Evolutionary conservation across 768 basidiomycete genomes (phyloP), one percentile per base, ranked within the genome.

Genomic region (Xerocomus potaroensis): DNA sequence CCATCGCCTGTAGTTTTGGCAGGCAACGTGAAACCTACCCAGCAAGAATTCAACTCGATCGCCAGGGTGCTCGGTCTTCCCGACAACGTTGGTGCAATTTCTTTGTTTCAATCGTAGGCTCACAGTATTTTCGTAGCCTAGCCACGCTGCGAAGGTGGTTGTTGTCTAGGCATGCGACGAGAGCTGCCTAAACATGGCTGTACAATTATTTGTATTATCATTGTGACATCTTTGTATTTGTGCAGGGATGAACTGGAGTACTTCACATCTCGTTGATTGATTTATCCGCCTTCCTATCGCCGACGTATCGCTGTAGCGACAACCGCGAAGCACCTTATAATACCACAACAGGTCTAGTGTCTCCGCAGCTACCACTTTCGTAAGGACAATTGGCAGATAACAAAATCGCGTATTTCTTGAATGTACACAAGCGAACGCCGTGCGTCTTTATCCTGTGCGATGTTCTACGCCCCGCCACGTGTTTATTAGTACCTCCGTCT

Each of bases 41-140:
- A 64, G 8, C 48, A 55, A 0, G 83, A 84, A 54, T 83, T 81
- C 63, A 60, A 67, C 29, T 59, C 60, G 21, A 67, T 85, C 47
- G 75, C 78, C 1, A 8, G 10, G 0, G 72, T 58, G 3, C 67
- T 84, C 18, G 65, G 58, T 15, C 71, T 83, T 54, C 55, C 62
- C 21, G 50, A 37, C 26, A 30, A 57, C 8, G 77, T 78, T 48
- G 47, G 56, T 57, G 3, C 12, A 1, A 2, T 5, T 11, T n/a
- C 29, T 6, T 11, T 15, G 8, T 22, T 11, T 12, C 16, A 44
- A 50, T 33, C 38, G 11, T 12, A 21, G 38, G 8, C 38, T 55
- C 9, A 47, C 36, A 11, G 6, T 21, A 1, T 14, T 7, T 15
- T 15, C 8, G 15, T 16, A 59, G 57, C 14, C 45, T 3, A 1